Evolutionary conservation across 768 basidiomycete species (phyloP).

Genomic region (Agaricus sinodeliciosus): DNA sequence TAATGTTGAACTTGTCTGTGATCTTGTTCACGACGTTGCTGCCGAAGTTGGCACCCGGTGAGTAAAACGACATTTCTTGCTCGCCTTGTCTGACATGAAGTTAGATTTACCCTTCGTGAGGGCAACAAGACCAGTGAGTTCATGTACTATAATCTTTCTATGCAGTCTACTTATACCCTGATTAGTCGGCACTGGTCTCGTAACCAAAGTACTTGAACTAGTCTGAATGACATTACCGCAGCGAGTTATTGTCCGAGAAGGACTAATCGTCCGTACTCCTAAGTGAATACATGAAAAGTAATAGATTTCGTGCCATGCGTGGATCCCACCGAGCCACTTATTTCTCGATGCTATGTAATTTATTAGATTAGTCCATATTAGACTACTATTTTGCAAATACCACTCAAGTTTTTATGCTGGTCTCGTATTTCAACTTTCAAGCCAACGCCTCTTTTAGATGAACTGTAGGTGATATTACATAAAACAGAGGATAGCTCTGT

Average conservation of each 20-base stretch:
- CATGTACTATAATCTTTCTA: constrained; percentile 1
- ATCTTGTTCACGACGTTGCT: constrained; percentile 79
- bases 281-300: not conserved
- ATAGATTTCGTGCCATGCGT: not conserved
- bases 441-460: not conserved
- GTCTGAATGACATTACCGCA: not conserved
- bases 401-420: not conserved
- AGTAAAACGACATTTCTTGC: constrained; percentile 12
- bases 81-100: constrained; percentile 7
- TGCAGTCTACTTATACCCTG: constrained; percentile 8
- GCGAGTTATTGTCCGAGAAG: not conserved
- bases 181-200: constrained; percentile 88
- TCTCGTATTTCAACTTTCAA: not conserved
- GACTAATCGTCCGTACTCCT: constrained; percentile 6
- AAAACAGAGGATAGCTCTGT: constrained; percentile 14
- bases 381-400: not conserved
- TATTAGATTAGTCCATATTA: constrained; percentile 7
- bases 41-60: constrained; percentile 81
- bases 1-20: constrained; percentile 89
- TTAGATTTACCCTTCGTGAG: constrained; percentile 84
- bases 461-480: not conserved
- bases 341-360: constrained; percentile 13
- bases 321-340: not conserved
- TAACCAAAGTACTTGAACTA: constrained; percentile 71
- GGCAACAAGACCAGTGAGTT: constrained; percentile 85